Base-by-base conservation (phyloP, 2,329 filamentous ascomycete species). In the Alternaria alternata region DNA sequence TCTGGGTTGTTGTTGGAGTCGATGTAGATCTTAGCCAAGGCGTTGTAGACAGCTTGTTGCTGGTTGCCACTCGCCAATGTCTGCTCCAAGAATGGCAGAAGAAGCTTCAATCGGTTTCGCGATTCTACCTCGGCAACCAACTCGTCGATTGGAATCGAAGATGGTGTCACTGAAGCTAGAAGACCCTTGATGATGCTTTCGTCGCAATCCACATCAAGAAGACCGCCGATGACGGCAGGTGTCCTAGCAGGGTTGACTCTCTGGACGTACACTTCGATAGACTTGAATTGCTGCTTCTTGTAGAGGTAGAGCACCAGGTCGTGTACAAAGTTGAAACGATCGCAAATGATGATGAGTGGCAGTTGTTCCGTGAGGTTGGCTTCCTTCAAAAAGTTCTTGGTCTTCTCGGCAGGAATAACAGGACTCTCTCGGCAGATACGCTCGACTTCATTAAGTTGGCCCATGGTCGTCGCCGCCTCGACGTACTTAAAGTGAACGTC, bases 401-500 rank as follows among this genome's bases (percentile, higher is more conserved):
- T 93, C 85, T 97, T 96, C 80, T 97, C 93, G 0, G 93, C 87
- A 78, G 97, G 94, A 81, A 93, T 26, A 12, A 49, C 34, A 1
- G 32, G 14, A 85, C 91, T 96, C 79, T 99, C 95, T 63, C 96
- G 89, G 83, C 94, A 98, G 74, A 99, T 94, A 55, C 95, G 91
- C 85, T 99, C 94, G 20, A 99, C 95, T 76, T 99, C 95, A 68
- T 92, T 94, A 75, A 97, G 88, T 80, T 99, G 94, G 30, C 90
- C 89, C 88, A 97, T 96, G 75, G 89, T 91, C 24, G 94, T 97
- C 32, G 96, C 95, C 57, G 95, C 93, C 81, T 99, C 94, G 61
- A 99, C 97, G 81, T 99, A 99, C 85, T 99, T 99, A 89, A 97
- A 99, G 77, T 95, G 91, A 30, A 99, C 95, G 76, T 99, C 95